These are phyloP conservation scores for Leonotis leonurus DNA, from an alignment of 257 asterid species.

Conservation along the genomic window DNA sequence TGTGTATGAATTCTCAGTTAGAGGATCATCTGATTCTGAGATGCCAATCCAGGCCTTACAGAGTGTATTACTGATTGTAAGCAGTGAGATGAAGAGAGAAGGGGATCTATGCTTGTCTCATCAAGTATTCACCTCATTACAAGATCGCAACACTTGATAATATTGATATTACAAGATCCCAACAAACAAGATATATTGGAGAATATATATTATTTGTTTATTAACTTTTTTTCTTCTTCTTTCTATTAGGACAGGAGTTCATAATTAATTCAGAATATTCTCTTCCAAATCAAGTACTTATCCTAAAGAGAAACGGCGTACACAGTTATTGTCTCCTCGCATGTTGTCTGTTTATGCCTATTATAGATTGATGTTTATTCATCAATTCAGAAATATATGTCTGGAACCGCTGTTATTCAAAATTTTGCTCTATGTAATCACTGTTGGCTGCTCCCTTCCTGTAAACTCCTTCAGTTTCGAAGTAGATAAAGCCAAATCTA, in stretches of 20 bases:
- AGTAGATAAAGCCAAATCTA: slow-evolving; percentile 74
- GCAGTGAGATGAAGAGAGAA: slow-evolving; percentile 42
- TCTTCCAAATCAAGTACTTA: neutral
- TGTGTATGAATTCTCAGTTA: slow-evolving; percentile 55
- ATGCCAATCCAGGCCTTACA: slow-evolving; percentile 31
- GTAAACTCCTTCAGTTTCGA: slow-evolving; percentile 88
- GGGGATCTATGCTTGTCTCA: too few relatives aligned
- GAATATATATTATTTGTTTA: too few relatives aligned
- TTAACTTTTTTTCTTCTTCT: too few relatives aligned
- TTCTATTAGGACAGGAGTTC: too few relatives aligned
- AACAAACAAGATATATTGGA: too few relatives aligned
- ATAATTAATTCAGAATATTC: neutral
- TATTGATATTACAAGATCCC: too few relatives aligned
- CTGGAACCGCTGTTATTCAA: too few relatives aligned
- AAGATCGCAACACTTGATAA: too few relatives aligned
- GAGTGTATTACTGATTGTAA: slow-evolving; percentile 32
- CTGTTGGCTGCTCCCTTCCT: slow-evolving; percentile 93
- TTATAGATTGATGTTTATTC: too few relatives aligned
- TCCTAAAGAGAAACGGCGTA: too few relatives aligned
- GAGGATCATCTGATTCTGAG: slow-evolving; percentile 49
- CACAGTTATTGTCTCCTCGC: neutral
- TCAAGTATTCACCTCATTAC: too few relatives aligned
- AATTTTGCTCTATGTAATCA: slow-evolving; percentile 56
- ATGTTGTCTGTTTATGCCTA: neutral
- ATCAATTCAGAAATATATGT: too few relatives aligned